phyloP scores from a whole-genome alignment of 192 early-diverging fungal species.

The Pecoramyces ruminantium region DNA sequence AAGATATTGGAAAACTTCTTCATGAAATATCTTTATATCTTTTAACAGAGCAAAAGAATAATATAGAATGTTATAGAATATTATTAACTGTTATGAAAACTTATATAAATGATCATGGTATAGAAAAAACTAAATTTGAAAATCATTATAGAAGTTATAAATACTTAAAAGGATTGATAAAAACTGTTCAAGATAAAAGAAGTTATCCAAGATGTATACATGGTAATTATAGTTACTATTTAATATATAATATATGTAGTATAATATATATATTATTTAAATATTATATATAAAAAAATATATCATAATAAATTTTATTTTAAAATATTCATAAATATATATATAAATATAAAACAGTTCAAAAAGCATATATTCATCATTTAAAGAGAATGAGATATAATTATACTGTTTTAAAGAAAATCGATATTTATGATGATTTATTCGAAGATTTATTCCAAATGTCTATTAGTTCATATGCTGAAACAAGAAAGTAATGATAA shows the following conservation, averaged over 20 bases:
- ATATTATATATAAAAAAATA: too few species aligned
- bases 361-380: constrained; percentile 30
- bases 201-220: not conserved
- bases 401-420: constrained; percentile 16
- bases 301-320: too few species aligned
- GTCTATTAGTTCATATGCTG: constrained; percentile 31
- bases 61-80: constrained; percentile 56
- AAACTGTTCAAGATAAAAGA: constrained; percentile 1
- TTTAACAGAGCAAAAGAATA: constrained; percentile 38
- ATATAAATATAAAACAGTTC: constrained; percentile 7
- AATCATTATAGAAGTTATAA: not conserved
- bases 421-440: constrained; percentile 24
- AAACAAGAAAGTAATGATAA: constrained; percentile 28
- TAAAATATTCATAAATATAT: too few species aligned
- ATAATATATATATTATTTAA: too few species aligned
- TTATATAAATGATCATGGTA: constrained; percentile 9
- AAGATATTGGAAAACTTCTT: constrained; percentile 26
- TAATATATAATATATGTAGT: too few species aligned
- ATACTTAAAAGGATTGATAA: not conserved
- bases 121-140: not conserved
- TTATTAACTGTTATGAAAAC: constrained; percentile 30
- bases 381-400: constrained; percentile 36
- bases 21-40: constrained; percentile 32
- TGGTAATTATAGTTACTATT: not conserved
- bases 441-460: constrained; percentile 33